Evolutionary conservation across 805 yeast genomes (phyloP), one percentile per base, ranked within the genome.

Genomic region (Nakazawaea peltata): DNA sequence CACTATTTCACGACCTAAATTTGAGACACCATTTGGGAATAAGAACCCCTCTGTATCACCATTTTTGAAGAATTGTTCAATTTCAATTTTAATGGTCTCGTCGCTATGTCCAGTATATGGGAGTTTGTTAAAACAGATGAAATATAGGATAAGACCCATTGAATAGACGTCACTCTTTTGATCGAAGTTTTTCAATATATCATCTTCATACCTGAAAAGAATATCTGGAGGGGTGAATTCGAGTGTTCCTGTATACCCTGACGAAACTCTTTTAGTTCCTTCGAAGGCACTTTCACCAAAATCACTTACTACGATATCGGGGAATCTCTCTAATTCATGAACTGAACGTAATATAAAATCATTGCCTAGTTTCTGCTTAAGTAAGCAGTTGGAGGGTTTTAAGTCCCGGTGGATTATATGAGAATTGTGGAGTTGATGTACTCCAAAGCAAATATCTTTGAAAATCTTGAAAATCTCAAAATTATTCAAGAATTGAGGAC

Each of bases 191-290:
- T 64, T 63, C 15, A 70, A 61, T 2, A 12, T 15, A 10, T 21
- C 31, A 19, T 16, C 18, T 9, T 16, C 16, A 14, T 22, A 26
- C 5, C 39, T 43, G 19, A 63, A 50, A 46, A 85, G 66, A 9
- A 83, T 63, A 46, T 86, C 95, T 0, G 96, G 96, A 0, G 95
- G 95, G 15, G 86, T 77, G 47, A 77, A 87, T 48, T 86, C 96
- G 6, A 86, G 49, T 0, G 96, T 87, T 0, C 96, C 96, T 0
- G 96, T 87, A 28, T 77, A 72, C 0, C 96, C 96, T 4, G 87
- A 77, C 1, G 88, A 77, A 8, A 67, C 65, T 32, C 87, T 61
- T 28, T 52, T 56, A 17, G 69, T 74, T 11, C 90, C 86, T 36
- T 79, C 78, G 43, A 81, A 63, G 44, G 81, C 83, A 5, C 92